A percentile compares a stretch with the other conserved stretches of the same genome.
phyloP scores from a whole-genome alignment of 2,329 filamentous ascomycete species.

The Drechslerella stenobrocha region DNA sequence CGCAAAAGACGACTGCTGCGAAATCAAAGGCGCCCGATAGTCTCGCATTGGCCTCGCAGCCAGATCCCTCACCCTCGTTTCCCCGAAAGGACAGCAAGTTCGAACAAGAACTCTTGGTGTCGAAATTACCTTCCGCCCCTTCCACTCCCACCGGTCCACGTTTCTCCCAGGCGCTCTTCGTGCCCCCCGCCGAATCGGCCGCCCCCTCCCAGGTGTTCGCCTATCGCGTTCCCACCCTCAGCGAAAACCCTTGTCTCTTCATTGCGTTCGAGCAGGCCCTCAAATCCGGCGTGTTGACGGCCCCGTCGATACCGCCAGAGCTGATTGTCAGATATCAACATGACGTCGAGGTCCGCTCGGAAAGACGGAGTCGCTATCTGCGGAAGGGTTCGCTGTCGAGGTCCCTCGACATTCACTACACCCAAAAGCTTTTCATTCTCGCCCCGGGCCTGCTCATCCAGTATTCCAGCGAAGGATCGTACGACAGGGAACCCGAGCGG shows the following conservation, averaged over 20 bases:
- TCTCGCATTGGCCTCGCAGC: constrained; percentile 24
- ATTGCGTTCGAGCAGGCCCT: constrained; percentile 43
- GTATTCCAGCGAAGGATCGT: constrained; percentile 39
- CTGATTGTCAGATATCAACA: constrained; percentile 36
- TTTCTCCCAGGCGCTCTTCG: constrained; percentile 45
- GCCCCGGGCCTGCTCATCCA: constrained; percentile 31
- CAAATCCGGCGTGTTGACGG: constrained; percentile 31
- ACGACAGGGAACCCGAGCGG: constrained; percentile 44
- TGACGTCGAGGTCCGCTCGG: constrained; percentile 28
- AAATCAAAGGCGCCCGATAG: constrained; percentile 33
- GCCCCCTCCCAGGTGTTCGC: constrained; percentile 11
- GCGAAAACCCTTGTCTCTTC: constrained; percentile 37
- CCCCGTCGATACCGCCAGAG: constrained; percentile 39
- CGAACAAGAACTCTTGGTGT: constrained; percentile 22
- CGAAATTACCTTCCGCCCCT: constrained; percentile 34
- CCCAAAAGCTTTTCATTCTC: constrained; percentile 40
- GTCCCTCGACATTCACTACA: constrained; percentile 30
- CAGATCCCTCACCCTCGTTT: constrained; percentile 11
- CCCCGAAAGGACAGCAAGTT: constrained; percentile 35
- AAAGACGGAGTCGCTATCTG: constrained; percentile 40
- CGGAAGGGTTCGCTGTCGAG: constrained; percentile 35
- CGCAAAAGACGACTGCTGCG: constrained; percentile 28
- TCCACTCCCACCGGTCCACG: constrained; percentile 36
- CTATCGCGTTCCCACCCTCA: constrained; percentile 19
- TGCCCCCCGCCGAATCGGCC: constrained; percentile 29